These are phyloP conservation scores for Exutisphaerella laricina DNA, from an alignment of 2,329 filamentous ascomycete genomes.

Conservation along the genomic window DNA sequence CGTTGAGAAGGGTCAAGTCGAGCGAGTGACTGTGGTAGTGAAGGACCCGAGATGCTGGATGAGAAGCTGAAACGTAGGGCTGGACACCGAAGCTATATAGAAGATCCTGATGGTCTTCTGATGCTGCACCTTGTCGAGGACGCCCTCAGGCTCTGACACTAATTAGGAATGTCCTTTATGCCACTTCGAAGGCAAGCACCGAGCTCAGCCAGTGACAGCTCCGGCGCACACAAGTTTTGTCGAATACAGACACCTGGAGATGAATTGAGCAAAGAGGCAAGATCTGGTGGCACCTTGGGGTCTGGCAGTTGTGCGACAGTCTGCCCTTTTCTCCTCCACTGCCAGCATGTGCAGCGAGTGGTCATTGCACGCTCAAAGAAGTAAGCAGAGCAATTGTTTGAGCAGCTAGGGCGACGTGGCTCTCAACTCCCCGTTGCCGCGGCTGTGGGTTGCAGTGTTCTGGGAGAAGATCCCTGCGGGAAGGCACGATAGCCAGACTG, in stretches of 20 bases:
- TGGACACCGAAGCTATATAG: conserved; percentile 24
- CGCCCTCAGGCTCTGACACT: conserved; percentile 18
- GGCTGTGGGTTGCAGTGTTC: conserved; percentile 38
- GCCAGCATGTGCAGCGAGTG: conserved; percentile 26
- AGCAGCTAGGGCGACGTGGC: conserved; percentile 37
- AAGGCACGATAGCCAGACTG: conserved; percentile 25
- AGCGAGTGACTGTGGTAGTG: conserved; percentile 3
- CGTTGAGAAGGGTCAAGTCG: neutral
- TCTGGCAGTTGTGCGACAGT: conserved; percentile 29
- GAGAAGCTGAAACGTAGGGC: conserved; percentile 22
- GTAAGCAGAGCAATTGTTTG: conserved; percentile 32
- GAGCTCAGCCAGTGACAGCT: conserved; percentile 31
- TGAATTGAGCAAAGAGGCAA: conserved; percentile 32
- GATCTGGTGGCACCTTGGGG: conserved; percentile 33
- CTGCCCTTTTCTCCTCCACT: conserved; percentile 26
- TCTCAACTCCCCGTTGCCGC: conserved; percentile 37
- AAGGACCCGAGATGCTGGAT: conserved; percentile 15
- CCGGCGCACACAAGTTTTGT: conserved; percentile 28
- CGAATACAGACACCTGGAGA: conserved; percentile 28
- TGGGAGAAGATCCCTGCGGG: conserved; percentile 37
- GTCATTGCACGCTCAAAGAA: conserved; percentile 29
- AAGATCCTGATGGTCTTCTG: conserved; percentile 8
- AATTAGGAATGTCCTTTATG: conserved; percentile 24
- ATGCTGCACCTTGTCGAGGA: conserved; percentile 19
- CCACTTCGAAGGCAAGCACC: conserved; percentile 20